Conservation (phyloP, 768 basidiomycete species). For the Chalciporus piperatus region DNA sequence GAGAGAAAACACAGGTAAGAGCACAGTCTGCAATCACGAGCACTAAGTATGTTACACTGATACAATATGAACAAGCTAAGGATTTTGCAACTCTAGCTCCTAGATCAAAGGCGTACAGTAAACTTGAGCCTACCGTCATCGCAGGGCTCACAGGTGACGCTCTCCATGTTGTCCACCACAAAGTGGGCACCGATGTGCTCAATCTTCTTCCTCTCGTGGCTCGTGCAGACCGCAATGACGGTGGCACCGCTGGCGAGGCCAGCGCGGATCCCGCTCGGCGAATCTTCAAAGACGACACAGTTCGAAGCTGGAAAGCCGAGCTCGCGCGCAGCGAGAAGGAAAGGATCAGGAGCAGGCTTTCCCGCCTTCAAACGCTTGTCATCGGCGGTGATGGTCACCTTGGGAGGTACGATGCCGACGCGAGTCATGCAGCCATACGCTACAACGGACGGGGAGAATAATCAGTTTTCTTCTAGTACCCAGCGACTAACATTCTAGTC, state of each 20-base stretch:
- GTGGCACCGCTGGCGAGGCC: conserved; percentile 72
- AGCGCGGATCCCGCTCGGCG: conserved; percentile 59
- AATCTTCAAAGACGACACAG: conserved; percentile 82
- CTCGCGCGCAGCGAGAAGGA: conserved; percentile 59
- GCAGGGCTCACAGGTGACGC: conserved; percentile 39
- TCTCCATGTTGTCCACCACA: conserved; percentile 54
- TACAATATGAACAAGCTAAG: too few relatives aligned
- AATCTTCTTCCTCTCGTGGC: conserved; percentile 56
- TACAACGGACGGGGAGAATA: conserved; percentile 15
- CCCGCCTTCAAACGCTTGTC: conserved; percentile 69
- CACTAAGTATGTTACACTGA: too few relatives aligned
- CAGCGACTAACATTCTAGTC: too few relatives aligned
- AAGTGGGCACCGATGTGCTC: conserved; percentile 56
- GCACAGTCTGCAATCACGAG: too few relatives aligned
- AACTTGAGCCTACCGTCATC: conserved; percentile 45
- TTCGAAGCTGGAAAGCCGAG: conserved; percentile 53
- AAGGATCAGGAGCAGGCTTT: conserved; percentile 62
- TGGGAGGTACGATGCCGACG: conserved; percentile 65
- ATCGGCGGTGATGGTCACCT: conserved; percentile 72
- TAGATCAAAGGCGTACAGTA: conserved; percentile 27
- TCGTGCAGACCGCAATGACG: conserved; percentile 74
- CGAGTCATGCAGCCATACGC: conserved; percentile 69
- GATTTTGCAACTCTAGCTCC: too few relatives aligned
- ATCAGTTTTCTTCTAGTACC: not conserved
- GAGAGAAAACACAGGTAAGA: too few relatives aligned